Percentiles rank a stretch among this genome's conserved stretches.
Evolutionary conservation across 1,284 basidiomycete genomes (phyloP).

Genomic region (Pseudozyma sp.): DNA sequence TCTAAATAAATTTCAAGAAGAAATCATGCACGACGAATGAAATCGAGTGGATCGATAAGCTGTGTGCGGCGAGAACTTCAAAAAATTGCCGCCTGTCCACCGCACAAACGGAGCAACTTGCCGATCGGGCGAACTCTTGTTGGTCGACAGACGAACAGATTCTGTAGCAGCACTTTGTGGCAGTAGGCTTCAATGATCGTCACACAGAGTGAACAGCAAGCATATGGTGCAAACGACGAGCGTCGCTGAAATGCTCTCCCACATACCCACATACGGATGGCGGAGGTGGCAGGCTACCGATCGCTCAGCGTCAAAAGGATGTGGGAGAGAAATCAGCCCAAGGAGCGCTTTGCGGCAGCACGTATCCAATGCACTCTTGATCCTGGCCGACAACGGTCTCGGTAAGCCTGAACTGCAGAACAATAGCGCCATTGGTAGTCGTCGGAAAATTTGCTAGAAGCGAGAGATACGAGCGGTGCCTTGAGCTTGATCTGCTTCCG

Average conservation of each 20-base stretch:
- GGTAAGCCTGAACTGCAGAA: too few relatives aligned
- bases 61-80: neutral
- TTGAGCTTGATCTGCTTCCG: too few relatives aligned
- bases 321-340: neutral
- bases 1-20: neutral
- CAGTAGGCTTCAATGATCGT: too few relatives aligned
- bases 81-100: neutral
- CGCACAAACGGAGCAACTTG: neutral
- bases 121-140: slow-evolving; percentile 28
- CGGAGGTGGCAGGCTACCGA: slow-evolving; percentile 20
- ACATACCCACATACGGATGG: neutral
- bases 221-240: too few relatives aligned
- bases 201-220: too few relatives aligned
- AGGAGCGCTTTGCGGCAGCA: slow-evolving; percentile 3
- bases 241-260: too few relatives aligned
- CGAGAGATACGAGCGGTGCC: neutral
- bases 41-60: slow-evolving; percentile 33
- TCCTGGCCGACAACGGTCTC: too few relatives aligned
- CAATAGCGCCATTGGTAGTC: neutral
- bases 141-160: neutral
- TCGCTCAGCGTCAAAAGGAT: neutral
- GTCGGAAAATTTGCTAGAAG: neutral
- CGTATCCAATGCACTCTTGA: neutral
- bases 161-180: too few relatives aligned
- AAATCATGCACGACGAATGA: slow-evolving; percentile 17